A percentile compares a stretch with the other conserved stretches of the same genome.
Evolutionary conservation across 192 early-diverging fungal genomes (phyloP).

Genomic region (Pecoramyces ruminantium): DNA sequence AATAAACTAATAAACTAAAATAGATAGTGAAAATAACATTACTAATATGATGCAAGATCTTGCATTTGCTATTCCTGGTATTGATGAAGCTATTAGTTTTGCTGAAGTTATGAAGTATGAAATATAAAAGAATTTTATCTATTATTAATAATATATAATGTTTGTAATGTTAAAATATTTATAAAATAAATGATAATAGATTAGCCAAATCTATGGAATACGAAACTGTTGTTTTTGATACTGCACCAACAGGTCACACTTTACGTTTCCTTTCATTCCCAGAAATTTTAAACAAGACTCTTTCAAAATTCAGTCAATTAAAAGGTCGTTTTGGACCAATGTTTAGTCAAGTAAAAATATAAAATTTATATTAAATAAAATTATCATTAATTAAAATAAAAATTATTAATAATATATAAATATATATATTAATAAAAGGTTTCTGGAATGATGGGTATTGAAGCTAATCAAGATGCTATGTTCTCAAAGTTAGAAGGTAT

Average conservation of each 20-base stretch:
- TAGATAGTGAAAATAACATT: constrained; percentile 51
- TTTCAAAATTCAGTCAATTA: constrained; percentile 85
- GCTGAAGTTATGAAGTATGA: constrained; percentile 99
- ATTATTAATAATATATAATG: too few species aligned
- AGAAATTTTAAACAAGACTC: constrained; percentile 87
- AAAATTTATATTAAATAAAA: not conserved
- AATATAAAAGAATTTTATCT: not conserved
- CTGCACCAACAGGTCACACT: constrained; percentile 97
- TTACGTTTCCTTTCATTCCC: constrained; percentile 98
- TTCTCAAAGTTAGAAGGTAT: constrained; percentile 90
- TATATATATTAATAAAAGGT: not conserved
- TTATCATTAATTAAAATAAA: not conserved
- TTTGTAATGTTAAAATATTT: too few species aligned
- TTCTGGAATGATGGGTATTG: constrained; percentile 65
- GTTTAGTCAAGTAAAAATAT: constrained; percentile 53
- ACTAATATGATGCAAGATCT: constrained; percentile 93
- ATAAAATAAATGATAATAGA: constrained; percentile 11
- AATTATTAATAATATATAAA: not conserved
- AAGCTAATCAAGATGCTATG: constrained; percentile 80
- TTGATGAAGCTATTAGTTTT: constrained; percentile 99
- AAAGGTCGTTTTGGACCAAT: constrained; percentile 90
- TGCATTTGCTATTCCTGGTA: constrained; percentile 97
- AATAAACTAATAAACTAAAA: not conserved
- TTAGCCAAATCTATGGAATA: constrained; percentile 99
- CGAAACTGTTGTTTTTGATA: constrained; percentile 96